A percentile compares a stretch with the other conserved stretches of the same genome.
Evolutionary conservation across 2,329 filamentous ascomycete genomes (phyloP).

Genomic region (Colletotrichum chrysophilum): DNA sequence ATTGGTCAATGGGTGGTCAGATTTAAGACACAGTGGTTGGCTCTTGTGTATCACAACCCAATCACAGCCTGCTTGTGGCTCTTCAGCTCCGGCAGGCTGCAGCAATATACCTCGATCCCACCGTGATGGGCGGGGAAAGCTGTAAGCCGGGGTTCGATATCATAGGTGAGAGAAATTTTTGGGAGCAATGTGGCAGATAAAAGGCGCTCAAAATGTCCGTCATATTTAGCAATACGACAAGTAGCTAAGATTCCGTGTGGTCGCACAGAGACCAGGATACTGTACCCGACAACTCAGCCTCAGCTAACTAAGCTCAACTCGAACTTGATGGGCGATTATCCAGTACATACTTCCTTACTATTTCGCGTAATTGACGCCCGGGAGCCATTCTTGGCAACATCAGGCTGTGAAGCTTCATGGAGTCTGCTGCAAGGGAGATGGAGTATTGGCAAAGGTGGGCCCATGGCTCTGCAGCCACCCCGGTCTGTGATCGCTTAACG

Average conservation of each 20-base stretch:
- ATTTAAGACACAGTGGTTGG: background rate
- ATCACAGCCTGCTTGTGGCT: background rate
- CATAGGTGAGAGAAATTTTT: background rate
- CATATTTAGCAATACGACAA: background rate
- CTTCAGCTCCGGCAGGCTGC: background rate
- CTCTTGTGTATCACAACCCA: background rate
- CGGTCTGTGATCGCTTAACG: background rate
- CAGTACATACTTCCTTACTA: background rate
- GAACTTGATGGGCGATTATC: background rate
- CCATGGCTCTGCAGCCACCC: background rate
- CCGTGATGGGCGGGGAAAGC: background rate
- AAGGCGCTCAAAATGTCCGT: background rate
- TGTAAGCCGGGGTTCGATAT: background rate
- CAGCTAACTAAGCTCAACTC: background rate
- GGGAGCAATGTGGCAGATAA: background rate
- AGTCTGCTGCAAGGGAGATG: background rate
- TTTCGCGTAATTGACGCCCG: background rate
- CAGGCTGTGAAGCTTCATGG: background rate
- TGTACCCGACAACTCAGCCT: background rate
- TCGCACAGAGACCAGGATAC: background rate
- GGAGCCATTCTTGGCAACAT: background rate
- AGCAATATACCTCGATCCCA: background rate
- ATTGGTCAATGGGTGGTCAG: conserved; percentile 1
- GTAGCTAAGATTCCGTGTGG: background rate
- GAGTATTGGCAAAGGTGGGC: background rate